These are phyloP conservation scores for Atalantia buxifolia DNA, from an alignment of 345 rosid species.

Conservation along the genomic window DNA sequence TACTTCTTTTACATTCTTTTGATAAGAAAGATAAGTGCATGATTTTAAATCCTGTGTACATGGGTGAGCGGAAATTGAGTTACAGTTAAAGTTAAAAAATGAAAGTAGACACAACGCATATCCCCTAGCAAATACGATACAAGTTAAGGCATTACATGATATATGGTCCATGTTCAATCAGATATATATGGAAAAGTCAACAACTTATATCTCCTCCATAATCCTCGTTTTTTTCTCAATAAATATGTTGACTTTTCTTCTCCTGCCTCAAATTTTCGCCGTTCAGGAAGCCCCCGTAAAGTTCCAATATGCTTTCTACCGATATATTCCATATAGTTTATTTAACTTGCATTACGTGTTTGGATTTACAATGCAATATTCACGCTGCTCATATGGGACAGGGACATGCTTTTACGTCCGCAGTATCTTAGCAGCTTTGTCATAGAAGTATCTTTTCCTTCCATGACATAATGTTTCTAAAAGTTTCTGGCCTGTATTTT, in stretches of 20 bases:
- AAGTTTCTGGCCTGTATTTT: neutral
- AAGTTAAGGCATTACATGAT: neutral
- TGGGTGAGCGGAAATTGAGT: neutral
- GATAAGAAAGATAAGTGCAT: too few relatives aligned
- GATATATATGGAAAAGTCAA: neutral
- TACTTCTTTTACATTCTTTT: too few relatives aligned
- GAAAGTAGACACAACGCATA: neutral
- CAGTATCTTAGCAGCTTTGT: neutral
- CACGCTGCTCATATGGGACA: too few relatives aligned
- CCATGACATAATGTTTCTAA: neutral
- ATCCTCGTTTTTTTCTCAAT: rapidly evolving
- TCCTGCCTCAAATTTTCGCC: too few relatives aligned
- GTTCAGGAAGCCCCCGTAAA: too few relatives aligned
- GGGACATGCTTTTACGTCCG: neutral
- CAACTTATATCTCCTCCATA: neutral
- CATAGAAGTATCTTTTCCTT: neutral
- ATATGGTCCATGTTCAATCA: neutral
- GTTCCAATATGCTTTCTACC: too few relatives aligned
- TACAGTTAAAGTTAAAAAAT: neutral
- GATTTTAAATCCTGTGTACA: too few relatives aligned
- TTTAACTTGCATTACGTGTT: too few relatives aligned
- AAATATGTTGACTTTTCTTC: too few relatives aligned
- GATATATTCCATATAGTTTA: too few relatives aligned
- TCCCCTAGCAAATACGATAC: neutral
- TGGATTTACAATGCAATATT: too few relatives aligned